phyloP scores from a whole-genome alignment of 495 filamentous ascomycete species.

The Penicillium paxilli region DNA sequence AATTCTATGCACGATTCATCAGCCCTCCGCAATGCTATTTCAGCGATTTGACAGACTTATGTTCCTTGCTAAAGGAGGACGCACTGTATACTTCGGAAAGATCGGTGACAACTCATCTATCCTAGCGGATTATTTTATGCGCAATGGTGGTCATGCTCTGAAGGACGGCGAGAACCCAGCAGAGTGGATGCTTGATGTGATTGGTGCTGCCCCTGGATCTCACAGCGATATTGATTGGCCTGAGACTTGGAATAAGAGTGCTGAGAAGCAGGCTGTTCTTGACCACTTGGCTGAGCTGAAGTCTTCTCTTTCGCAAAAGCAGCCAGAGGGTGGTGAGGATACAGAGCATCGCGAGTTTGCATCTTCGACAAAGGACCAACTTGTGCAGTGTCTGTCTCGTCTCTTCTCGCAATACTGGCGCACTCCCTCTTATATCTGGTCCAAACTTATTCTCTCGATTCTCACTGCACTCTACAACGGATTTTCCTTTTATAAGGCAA shows the following conservation, averaged over 20 bases:
- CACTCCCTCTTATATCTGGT: slow-evolving; percentile 50
- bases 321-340: slow-evolving; percentile 36
- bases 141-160: slow-evolving; percentile 66
- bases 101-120: slow-evolving; percentile 72
- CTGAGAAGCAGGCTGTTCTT: slow-evolving; percentile 64
- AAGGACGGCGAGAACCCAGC: slow-evolving; percentile 72
- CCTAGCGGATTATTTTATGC: slow-evolving; percentile 73
- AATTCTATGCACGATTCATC: slow-evolving; percentile 93
- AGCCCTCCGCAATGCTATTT: slow-evolving; percentile 88
- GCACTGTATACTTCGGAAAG: slow-evolving; percentile 81
- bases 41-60: slow-evolving; percentile 86
- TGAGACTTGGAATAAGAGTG: slow-evolving; percentile 70
- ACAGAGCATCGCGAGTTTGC: slow-evolving; percentile 49
- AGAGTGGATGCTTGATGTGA: slow-evolving; percentile 92
- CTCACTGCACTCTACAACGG: slow-evolving; percentile 12
- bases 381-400: slow-evolving; percentile 49
- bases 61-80: slow-evolving; percentile 67
- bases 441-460: neutral
- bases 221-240: slow-evolving; percentile 76
- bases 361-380: slow-evolving; percentile 48
- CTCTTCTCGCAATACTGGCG: slow-evolving; percentile 92
- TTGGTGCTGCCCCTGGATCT: slow-evolving; percentile 81
- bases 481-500: slow-evolving; percentile 20
- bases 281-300: slow-evolving; percentile 66
- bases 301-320: slow-evolving; percentile 37